Evolutionary conservation across 495 filamentous ascomycete genomes (phyloP), one percentile per base, ranked within the genome.

Genomic region (Margaritispora aquatica): DNA sequence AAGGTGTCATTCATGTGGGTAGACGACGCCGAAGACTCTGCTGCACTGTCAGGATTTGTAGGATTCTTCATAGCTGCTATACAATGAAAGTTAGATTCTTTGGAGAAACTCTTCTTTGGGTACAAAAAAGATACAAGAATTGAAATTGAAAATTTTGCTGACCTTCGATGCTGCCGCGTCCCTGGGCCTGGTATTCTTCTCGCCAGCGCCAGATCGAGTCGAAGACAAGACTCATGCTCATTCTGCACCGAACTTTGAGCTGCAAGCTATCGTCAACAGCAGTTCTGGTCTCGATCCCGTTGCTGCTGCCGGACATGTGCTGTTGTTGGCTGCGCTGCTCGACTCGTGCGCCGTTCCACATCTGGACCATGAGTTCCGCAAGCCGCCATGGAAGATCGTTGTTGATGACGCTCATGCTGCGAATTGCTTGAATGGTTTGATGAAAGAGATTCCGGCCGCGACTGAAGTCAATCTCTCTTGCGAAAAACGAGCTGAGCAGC

Each of bases 161-260:
- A 88, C 88, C 83, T 76, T 96, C 90, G 51, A 96, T 84, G 49
- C 86, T 89, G 20, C 88, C 84, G 24, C 80, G 79, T 8, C 85
- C 88, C 69, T 88, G 84, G 36, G 87, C 85, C 66, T 91, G 86
- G 61, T 88, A 88, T 70, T 92, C 88, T 67, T 95, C 90, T 58
- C 92, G 80, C 92, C 92, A 97, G 55, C 90, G 84, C 90, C 90
- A 96, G 23, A 95, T 90, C 2, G 87, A 90, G 72, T 97, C 92
- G 69, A 87, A 96, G 1, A 97, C 88, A 7, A 96, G 77, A 63
- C 88, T 93, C 88, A 97, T 92, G 70, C 90, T 95, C 82, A 93
- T 92, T 10, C 92, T 82, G 66, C 89, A 94, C 56, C 89, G 83
- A 4, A 96, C 89, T 70, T 90, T 92, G 17, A 97, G 76, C 71